These are phyloP conservation scores for Cucurbitaria berberidis DNA, from an alignment of 2,329 filamentous ascomycete species.

Conservation along the genomic window DNA sequence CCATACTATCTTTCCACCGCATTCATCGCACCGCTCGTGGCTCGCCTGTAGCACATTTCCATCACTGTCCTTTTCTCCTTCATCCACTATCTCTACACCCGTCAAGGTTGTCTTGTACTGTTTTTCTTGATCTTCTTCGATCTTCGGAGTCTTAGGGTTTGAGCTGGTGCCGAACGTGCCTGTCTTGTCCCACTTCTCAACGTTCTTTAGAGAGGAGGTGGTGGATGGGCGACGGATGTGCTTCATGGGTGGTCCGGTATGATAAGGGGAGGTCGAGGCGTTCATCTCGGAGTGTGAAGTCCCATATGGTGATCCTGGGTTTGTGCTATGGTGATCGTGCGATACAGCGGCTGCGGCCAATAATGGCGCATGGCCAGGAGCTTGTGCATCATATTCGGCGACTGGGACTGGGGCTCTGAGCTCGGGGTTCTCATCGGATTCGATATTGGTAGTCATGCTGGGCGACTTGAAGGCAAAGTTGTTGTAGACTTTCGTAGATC, in stretches of 20 bases:
- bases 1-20: slow-evolving; percentile 6
- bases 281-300: not conserved
- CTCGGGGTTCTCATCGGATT: not conserved
- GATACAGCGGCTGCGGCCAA: not conserved
- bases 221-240: not conserved
- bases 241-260: not conserved
- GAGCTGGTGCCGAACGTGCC: no score
- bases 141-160: slow-evolving; percentile 3
- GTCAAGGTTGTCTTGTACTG: not conserved
- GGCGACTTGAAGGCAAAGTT: not conserved
- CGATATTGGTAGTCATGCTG: not conserved
- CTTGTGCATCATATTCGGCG: not conserved
- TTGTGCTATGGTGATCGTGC: not conserved
- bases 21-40: slow-evolving; percentile 3
- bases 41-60: slow-evolving; percentile 2
- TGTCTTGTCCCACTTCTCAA: no score
- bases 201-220: not conserved
- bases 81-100: not conserved
- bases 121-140: not conserved
- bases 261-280: not conserved
- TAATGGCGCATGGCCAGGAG: not conserved
- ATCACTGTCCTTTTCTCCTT: slow-evolving; percentile 7
- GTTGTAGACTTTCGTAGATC: not conserved
- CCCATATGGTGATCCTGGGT: not conserved
- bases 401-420: not conserved